phyloP scores from a whole-genome alignment of 257 asterid genomes.

The Nemophila menziesii region DNA sequence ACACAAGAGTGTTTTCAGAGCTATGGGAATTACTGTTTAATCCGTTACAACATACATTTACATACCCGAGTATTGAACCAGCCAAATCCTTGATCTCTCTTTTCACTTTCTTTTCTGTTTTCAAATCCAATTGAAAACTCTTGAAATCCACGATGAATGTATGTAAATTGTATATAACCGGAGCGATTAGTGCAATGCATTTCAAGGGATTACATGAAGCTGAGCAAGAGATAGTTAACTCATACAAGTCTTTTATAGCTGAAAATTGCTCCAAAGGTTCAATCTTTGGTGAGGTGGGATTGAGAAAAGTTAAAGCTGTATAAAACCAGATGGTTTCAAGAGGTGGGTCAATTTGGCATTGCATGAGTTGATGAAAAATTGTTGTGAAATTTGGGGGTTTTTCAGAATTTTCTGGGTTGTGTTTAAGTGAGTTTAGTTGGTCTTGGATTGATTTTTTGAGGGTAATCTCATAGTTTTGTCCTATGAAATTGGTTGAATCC shows the following conservation, averaged over 20 bases:
- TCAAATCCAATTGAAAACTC: slow-evolving; percentile 28
- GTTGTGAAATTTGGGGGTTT: slow-evolving; percentile 18
- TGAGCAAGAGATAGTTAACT: slow-evolving; percentile 39
- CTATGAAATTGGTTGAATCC: slow-evolving; percentile 27
- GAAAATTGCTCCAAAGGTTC: slow-evolving; percentile 23
- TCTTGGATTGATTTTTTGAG: slow-evolving; percentile 33
- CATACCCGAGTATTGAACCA: slow-evolving; percentile 42
- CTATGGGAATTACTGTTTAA: slow-evolving; percentile 18
- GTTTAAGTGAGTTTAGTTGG: slow-evolving; percentile 18
- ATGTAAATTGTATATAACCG: slow-evolving; percentile 41
- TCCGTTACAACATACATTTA: slow-evolving; percentile 35
- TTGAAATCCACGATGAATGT: slow-evolving; percentile 19
- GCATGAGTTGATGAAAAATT: slow-evolving; percentile 32
- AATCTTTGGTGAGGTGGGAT: slow-evolving; percentile 10
- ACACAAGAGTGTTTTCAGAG: slow-evolving; percentile 25
- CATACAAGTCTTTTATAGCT: slow-evolving; percentile 37
- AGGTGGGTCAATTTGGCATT: slow-evolving; percentile 37
- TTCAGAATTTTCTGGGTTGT: slow-evolving; percentile 6
- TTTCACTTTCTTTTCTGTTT: slow-evolving; percentile 31
- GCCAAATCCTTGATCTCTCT: slow-evolving; percentile 37
- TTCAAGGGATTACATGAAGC: slow-evolving; percentile 33
- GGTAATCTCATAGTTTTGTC: slow-evolving; percentile 28
- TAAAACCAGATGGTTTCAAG: slow-evolving; percentile 60
- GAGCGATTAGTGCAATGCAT: slow-evolving; percentile 40
- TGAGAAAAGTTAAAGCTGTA: slow-evolving; percentile 30